Base-by-base conservation (phyloP, 257 asterid species). In the Linderniella brevidens region DNA sequence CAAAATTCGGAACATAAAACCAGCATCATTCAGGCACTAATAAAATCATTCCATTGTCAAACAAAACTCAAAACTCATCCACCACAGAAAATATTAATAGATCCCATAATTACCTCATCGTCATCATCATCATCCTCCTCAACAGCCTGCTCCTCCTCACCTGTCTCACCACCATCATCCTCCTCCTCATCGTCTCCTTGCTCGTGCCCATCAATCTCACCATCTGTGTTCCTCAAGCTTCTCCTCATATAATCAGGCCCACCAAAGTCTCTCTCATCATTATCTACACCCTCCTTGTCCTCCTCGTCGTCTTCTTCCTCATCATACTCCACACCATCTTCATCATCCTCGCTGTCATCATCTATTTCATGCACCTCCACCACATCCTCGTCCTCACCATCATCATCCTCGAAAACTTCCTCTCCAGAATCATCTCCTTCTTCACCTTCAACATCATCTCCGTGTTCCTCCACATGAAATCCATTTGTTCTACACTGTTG, bases 181-280 rank as follows among this genome's bases (percentile, higher is more conserved):
- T 75, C 97, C 41, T 79, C 94, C 1, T 64, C 80, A 41, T 65
- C 96, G 56, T 79, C 97, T 4, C 92, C 97, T 41, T 80, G 93
- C 68, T 87, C 94, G 48, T 88, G 95, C 45, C 82, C 98, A 76
- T 88, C 98, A 58, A 88, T 84, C 65, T 84, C 93, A 16, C 93
- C 92, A 67, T 48, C 60, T 76, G 63, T 70, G 90, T 68, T 47
- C 87, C 76, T 9, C 3, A 18, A 1, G 9, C 74, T 68, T 62
- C 75, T 74, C 58, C 32, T 25, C 32, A 25, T 25, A 3, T 2
- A 25, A 3, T 37, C 83, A 0, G 78, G 87, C 49, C 67, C 90
- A 20, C 46, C 82, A 0, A 64, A 12, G 66, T 61, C 90, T 32
- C 66, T 78, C 53, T 76, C 90, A 12, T 78, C 95, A 16, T 80